These are phyloP conservation scores for Cystobasidium ongulense DNA, from an alignment of 768 basidiomycete species.

Conservation along the genomic window DNA sequence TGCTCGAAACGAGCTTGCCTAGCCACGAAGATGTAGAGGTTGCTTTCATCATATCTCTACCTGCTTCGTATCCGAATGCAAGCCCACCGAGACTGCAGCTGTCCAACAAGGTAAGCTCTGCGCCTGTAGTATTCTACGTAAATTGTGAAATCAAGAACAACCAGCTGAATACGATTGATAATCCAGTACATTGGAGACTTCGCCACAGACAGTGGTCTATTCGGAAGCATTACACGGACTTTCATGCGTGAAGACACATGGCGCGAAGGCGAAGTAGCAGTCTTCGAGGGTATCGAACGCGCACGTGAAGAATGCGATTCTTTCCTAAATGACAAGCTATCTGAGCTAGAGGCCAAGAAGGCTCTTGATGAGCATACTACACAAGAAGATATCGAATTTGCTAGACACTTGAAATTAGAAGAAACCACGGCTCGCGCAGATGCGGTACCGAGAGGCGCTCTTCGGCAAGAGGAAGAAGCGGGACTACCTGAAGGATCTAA, in stretches of 20 bases:
- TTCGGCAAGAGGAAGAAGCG: constrained; percentile 32
- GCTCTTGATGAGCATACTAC: not conserved
- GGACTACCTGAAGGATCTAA: constrained; percentile 46
- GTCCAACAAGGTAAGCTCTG: constrained; percentile 35
- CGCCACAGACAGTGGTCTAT: constrained; percentile 44
- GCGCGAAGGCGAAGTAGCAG: not conserved
- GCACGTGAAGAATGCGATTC: constrained; percentile 9
- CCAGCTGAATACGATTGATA: too few species aligned
- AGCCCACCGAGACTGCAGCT: constrained; percentile 46
- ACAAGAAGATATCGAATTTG: constrained; percentile 19
- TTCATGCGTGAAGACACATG: constrained; percentile 4
- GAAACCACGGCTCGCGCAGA: constrained; percentile 19
- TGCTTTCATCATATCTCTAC: constrained; percentile 39
- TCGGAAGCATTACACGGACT: constrained; percentile 36
- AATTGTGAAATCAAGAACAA: not conserved
- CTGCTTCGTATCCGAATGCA: constrained; percentile 44
- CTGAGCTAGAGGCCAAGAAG: constrained; percentile 16
- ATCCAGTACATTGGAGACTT: constrained; percentile 45
- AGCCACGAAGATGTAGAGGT: constrained; percentile 20
- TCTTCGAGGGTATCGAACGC: constrained; percentile 20
- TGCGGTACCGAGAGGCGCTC: not conserved
- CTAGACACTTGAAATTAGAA: constrained; percentile 30
- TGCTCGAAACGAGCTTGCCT: constrained; percentile 16
- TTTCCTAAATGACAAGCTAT: not conserved
- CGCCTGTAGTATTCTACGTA: not conserved